Base-by-base conservation (phyloP, 805 yeast genomes). In the Saitoella complicata region DNA sequence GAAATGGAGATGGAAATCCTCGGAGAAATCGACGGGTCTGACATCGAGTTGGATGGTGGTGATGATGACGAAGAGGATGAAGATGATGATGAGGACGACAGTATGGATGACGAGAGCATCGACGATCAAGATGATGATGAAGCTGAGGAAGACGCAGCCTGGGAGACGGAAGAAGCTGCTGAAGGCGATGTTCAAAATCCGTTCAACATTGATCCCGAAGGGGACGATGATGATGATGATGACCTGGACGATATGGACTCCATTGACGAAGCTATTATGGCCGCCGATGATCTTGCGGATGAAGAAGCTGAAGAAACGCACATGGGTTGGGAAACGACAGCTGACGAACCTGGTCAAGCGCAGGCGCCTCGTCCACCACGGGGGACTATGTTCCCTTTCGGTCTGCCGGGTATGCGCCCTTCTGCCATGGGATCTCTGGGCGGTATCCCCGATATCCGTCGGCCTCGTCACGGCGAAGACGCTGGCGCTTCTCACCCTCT, bases 261-360 rank as follows among this genome's bases (percentile, higher is more conserved):
- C 1, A 62, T 56, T 38, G 60, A 62, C 60, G 66, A 63, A 43
- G 59, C 21, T 2, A 21, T 21, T 21, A 21, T 21, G 21, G 21
- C 63, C 3, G 63, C 62, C 0, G 53, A 62, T 6, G 60, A 64
- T 3, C 63, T 59, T 4, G 54, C 59, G 6, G 59, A 56, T 9
- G 59, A 50, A 31, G 64, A 55, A 9, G 60, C 53, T 36, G 62
- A 57, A n/a, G 63, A 56, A 9, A 21, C 21, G 21, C 21, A 21
- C 21, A 21, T 21, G 21, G 21, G 21, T 21, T 21, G 21, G 21
- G 21, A 21, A 4, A 21, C 21, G 21, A 21, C 21, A 21, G 21
- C 21, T 21, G 21, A 21, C 21, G 21, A 21, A 21, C 4, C 21
- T 21, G 21, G 21, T 21, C 21, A 21, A 4, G 21, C 21, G 21